Evolutionary conservation across 192 early-diverging fungal genomes (phyloP), one percentile per base, ranked within the genome.

Genomic region (Coemansia javaensis): DNA sequence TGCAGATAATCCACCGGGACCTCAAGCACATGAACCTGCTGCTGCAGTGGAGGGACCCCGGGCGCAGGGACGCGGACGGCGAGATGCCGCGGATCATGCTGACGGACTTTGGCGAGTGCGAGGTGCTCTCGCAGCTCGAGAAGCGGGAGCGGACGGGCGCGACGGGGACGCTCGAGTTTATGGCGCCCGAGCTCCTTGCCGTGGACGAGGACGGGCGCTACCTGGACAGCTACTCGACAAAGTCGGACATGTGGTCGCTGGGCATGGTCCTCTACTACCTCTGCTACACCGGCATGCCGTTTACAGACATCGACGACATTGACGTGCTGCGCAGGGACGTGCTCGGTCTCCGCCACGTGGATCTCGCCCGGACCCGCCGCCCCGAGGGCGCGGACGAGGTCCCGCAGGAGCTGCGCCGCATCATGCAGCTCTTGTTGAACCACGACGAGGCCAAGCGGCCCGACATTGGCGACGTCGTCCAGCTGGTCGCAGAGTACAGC

Each of bases 101-200:
- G 35, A 91, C 91, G 0, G 95, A 98, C 75, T 98, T 98, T 81
- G 95, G 95, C 50, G 95, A 98, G 56, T 98, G 95, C 73, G 95
- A 95, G 63, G 75, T 91, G 15, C 44, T 91, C 25, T 83, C 83
- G 23, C 84, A 87, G 12, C 30, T 75, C 3, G 65, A 81, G 28
- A 79, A 82, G 39, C 77, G 85, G 11, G 76, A 84, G n/a, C 82
- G 94, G 22, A 96, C 93, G 3, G 94, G 95, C 8, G 91, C 92
- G 1, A 98, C 95, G 0, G 92, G 92, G 8, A 95, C 92, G 0
- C 55, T 97, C 10, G 95, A 98, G 42, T 97, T 95, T 56, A 88
- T 92, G 86, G 90, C 93, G 7, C 93, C 93, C 0, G 88, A 88
- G 58, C 66, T 87, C 13, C 41, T 87, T 6, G 54, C 56, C 49